Percentiles rank a stretch among this genome's conserved stretches.
Evolutionary conservation across 371 early-diverging fungal species (phyloP).

Genomic region (Apophysomyces variabilis): DNA sequence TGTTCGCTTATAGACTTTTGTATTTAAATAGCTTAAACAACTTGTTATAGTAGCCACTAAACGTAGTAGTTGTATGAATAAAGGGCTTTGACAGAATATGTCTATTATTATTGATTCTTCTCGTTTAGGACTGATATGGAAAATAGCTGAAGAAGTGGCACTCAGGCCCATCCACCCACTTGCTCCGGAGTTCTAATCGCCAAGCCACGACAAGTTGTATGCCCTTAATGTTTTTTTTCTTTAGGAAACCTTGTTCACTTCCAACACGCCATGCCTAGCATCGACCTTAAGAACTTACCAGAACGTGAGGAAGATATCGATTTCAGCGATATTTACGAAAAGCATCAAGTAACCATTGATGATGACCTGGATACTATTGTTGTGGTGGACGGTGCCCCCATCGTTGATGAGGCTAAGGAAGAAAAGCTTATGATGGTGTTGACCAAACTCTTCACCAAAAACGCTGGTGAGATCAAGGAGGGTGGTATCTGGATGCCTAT

Average conservation of each 20-base stretch:
- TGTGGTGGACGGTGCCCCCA: conserved; percentile 91
- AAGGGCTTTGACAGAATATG: too few relatives aligned
- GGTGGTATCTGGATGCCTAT: conserved; percentile 90
- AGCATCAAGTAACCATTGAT: conserved; percentile 67
- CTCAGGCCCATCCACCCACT: too few relatives aligned
- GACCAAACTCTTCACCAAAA: conserved; percentile 79
- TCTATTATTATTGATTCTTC: too few relatives aligned
- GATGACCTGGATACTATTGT: conserved; percentile 85
- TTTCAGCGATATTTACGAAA: conserved; percentile 89
- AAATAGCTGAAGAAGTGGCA: too few relatives aligned
- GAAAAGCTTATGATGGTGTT: conserved; percentile 82
- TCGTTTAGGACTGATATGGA: too few relatives aligned
- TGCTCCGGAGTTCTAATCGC: neutral
- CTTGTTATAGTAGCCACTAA: too few relatives aligned
- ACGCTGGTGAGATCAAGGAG: conserved; percentile 79
- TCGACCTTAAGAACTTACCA: conserved; percentile 63
- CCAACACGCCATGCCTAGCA: conserved; percentile 33
- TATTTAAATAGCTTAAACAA: too few relatives aligned
- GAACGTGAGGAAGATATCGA: conserved; percentile 79
- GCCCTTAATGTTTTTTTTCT: conserved; percentile 8
- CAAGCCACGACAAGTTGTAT: neutral
- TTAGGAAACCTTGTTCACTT: conserved; percentile 2
- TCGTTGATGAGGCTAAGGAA: conserved; percentile 87
- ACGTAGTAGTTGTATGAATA: too few relatives aligned
- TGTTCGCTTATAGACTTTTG: too few relatives aligned